Conservation (phyloP, 1,139 yeast genomes). For the Debaryomyces coudertii region DNA sequence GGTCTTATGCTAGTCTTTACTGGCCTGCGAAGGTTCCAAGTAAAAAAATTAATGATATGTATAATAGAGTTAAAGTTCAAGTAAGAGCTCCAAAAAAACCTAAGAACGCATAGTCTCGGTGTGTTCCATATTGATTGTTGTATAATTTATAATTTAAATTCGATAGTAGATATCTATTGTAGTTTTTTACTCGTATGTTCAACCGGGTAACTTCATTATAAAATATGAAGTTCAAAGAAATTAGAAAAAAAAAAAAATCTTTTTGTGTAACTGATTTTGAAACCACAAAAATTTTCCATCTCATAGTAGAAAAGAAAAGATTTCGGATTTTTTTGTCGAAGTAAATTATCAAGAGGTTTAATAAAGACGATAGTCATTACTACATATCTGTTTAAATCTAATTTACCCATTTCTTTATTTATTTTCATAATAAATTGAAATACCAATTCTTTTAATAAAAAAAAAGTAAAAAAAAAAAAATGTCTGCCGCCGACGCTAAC, state of each 20-base stretch:
- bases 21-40: slow-evolving; percentile 96
- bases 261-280: slow-evolving; percentile 9
- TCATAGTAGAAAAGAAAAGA: slow-evolving; percentile 2
- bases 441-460: slow-evolving; percentile 12
- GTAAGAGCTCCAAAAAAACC: slow-evolving; percentile 15
- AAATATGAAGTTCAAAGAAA: slow-evolving; percentile 2
- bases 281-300: slow-evolving; percentile 12
- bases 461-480: slow-evolving; percentile 23
- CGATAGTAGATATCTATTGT: not conserved
- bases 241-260: slow-evolving; percentile 10
- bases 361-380: slow-evolving; percentile 7
- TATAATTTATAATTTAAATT: slow-evolving; percentile 5
- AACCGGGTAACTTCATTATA: slow-evolving; percentile 10
- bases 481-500: slow-evolving; percentile 55
- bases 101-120: slow-evolving; percentile 7
- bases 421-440: slow-evolving; percentile 13
- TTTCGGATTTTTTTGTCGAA: slow-evolving; percentile 6
- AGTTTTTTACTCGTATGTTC: not conserved
- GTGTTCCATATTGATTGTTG: slow-evolving; percentile 1
- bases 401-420: slow-evolving; percentile 12
- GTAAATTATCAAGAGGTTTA: slow-evolving; percentile 10
- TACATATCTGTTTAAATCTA: slow-evolving; percentile 11
- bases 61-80: slow-evolving; percentile 56
- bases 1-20: slow-evolving; percentile 88
- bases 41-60: slow-evolving; percentile 80